phyloP scores from a whole-genome alignment of 495 filamentous ascomycete genomes.

The Penicillium taxi region DNA sequence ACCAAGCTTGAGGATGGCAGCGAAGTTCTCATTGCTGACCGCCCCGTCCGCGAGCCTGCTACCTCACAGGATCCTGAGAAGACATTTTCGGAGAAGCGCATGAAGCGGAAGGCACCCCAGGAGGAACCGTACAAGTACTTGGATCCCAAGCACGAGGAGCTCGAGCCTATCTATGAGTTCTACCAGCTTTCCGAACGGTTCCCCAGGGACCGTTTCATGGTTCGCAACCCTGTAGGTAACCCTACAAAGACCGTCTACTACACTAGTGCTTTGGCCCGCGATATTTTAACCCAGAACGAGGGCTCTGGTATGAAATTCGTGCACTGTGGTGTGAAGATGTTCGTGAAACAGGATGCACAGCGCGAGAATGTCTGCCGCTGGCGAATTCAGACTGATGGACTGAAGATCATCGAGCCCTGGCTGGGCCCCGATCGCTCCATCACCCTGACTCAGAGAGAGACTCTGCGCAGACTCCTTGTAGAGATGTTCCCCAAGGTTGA shows the following conservation, averaged over 20 bases:
- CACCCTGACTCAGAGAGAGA: conserved; percentile 61
- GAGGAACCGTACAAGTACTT: conserved; percentile 95
- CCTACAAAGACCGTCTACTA: conserved; percentile 92
- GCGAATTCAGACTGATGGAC: conserved; percentile 90
- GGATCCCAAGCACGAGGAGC: conserved; percentile 58
- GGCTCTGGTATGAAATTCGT: conserved; percentile 88
- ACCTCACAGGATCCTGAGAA: conserved; percentile 30
- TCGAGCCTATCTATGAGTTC: conserved; percentile 67
- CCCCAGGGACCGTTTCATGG: conserved; percentile 86
- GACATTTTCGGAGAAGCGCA: conserved; percentile 18
- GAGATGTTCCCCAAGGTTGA: conserved; percentile 92
- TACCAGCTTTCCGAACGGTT: conserved; percentile 77
- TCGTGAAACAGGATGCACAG: conserved; percentile 93
- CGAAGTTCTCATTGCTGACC: conserved; percentile 41
- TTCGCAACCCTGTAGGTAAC: conserved; percentile 77
- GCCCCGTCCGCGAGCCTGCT: conserved; percentile 42
- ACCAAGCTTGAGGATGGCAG: conserved; percentile 40
- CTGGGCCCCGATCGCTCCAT: conserved; percentile 73
- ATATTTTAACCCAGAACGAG: conserved; percentile 77
- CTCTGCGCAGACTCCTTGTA: conserved; percentile 67
- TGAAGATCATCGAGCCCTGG: conserved; percentile 81
- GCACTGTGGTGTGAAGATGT: conserved; percentile 96
- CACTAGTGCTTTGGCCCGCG: conserved; percentile 72
- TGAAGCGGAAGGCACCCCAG: conserved; percentile 42
- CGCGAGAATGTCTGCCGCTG: conserved; percentile 75